phyloP scores from a whole-genome alignment of 192 early-diverging fungal genomes.

The Podila verticillata region DNA sequence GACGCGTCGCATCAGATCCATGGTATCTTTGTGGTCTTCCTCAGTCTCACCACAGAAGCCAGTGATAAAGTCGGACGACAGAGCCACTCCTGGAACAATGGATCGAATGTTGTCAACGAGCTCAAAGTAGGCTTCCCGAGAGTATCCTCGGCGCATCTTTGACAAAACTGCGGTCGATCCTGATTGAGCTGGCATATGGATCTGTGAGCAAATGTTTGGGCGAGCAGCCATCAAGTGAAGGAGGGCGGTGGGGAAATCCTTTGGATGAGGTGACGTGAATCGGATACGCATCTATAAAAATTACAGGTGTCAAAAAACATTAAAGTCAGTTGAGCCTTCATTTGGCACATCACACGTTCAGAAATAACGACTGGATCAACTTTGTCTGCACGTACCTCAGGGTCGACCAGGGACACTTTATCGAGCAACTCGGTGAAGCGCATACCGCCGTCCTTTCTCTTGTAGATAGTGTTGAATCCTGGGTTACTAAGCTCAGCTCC shows the following conservation, averaged over 20 bases:
- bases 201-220: constrained; percentile 76
- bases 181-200: constrained; percentile 80
- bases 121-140: constrained; percentile 74
- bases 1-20: constrained; percentile 71
- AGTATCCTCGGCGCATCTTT: constrained; percentile 81
- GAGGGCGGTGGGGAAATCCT: constrained; percentile 81
- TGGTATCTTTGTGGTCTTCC: constrained; percentile 73
- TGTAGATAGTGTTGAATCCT: constrained; percentile 83
- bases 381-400: constrained; percentile 53
- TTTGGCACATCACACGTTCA: not conserved
- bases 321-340: no score
- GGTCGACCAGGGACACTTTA: constrained; percentile 70
- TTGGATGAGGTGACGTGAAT: constrained; percentile 84
- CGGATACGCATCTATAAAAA: constrained; percentile 70
- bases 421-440: constrained; percentile 81
- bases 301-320: not conserved
- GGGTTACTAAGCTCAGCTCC: constrained; percentile 59
- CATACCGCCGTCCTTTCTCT: constrained; percentile 76
- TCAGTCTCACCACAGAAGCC: constrained; percentile 86
- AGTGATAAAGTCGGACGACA: constrained; percentile 80
- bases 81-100: constrained; percentile 74
- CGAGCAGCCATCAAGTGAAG: constrained; percentile 73
- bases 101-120: constrained; percentile 72
- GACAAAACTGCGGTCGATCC: constrained; percentile 71
- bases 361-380: not conserved